phyloP scores from a whole-genome alignment of 192 early-diverging fungal genomes.

The Backusella tarrabulga region DNA sequence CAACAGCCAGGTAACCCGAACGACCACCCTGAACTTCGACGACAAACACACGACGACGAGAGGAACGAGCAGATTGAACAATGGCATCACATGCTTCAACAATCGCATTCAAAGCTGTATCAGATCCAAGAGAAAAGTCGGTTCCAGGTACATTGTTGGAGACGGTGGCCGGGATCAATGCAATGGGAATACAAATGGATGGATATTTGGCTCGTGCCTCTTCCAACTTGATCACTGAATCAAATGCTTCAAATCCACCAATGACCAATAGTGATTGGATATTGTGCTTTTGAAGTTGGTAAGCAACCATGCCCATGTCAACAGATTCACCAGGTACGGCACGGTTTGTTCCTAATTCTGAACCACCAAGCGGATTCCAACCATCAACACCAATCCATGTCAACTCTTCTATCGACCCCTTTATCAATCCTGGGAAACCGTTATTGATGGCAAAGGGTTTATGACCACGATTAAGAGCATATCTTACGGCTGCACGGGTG shows the following conservation, averaged over 20 bases:
- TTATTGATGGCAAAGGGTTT: conserved; percentile 82
- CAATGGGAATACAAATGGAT: conserved; percentile 93
- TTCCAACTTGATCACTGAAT: conserved; percentile 71
- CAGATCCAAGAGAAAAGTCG: conserved; percentile 88
- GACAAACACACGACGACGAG: conserved; percentile 90
- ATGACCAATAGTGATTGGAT: conserved; percentile 87
- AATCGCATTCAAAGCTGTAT: conserved; percentile 94
- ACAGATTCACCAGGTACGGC: conserved; percentile 80
- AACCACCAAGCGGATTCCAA: conserved; percentile 90
- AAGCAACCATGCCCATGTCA: conserved; percentile 81
- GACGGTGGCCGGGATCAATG: conserved; percentile 91
- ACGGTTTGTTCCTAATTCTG: conserved; percentile 90
- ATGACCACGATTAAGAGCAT: conserved; percentile 87
- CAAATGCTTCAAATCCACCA: conserved; percentile 95
- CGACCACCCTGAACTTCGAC: conserved; percentile 97
- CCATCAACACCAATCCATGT: conserved; percentile 86
- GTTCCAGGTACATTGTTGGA: conserved; percentile 98
- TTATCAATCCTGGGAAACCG: conserved; percentile 89
- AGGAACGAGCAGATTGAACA: conserved; percentile 89
- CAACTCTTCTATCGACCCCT: conserved; percentile 76
- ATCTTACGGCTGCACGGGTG: conserved; percentile 80
- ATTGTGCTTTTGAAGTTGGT: conserved; percentile 86
- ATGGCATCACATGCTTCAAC: conserved; percentile 89
- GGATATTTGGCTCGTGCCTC: conserved; percentile 78
- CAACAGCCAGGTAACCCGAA: conserved; percentile 87